These are phyloP conservation scores for Blastobotrys arbuscula DNA, from an alignment of 1,139 yeast genomes.

Conservation along the genomic window DNA sequence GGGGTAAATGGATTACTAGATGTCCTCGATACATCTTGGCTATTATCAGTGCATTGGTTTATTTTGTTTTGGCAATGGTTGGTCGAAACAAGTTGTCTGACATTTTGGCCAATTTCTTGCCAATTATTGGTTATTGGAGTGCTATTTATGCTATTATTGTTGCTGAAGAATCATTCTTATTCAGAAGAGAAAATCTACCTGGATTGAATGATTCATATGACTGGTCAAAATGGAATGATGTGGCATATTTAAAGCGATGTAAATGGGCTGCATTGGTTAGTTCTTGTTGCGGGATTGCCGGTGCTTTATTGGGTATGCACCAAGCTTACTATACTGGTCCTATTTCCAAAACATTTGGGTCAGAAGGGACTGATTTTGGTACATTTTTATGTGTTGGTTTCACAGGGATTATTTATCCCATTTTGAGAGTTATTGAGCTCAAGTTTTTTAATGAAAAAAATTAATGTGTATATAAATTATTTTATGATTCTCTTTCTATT, in stretches of 20 bases:
- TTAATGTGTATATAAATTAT: not conserved
- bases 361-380: conserved; percentile 70
- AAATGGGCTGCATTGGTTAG: conserved; percentile 62
- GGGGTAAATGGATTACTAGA: conserved; percentile 54
- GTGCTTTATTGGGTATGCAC: conserved; percentile 79
- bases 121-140: conserved; percentile 94
- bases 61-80: conserved; percentile 49
- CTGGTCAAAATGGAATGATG: conserved; percentile 63
- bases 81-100: conserved; percentile 73
- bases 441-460: not conserved
- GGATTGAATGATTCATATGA: conserved; percentile 31
- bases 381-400: conserved; percentile 77
- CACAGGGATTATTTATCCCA: conserved; percentile 59
- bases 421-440: conserved; percentile 53
- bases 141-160: conserved; percentile 71
- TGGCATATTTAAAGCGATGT: conserved; percentile 43
- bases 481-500: too few species aligned
- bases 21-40: conserved; percentile 82
- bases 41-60: conserved; percentile 56
- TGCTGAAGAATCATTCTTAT: conserved; percentile 68
- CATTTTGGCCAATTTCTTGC: conserved; percentile 80
- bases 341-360: conserved; percentile 52
- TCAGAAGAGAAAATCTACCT: conserved; percentile 49
- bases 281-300: conserved; percentile 60
- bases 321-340: conserved; percentile 77